phyloP scores from a whole-genome alignment of 106 monocot species.

The Apostasia ramifera region DNA sequence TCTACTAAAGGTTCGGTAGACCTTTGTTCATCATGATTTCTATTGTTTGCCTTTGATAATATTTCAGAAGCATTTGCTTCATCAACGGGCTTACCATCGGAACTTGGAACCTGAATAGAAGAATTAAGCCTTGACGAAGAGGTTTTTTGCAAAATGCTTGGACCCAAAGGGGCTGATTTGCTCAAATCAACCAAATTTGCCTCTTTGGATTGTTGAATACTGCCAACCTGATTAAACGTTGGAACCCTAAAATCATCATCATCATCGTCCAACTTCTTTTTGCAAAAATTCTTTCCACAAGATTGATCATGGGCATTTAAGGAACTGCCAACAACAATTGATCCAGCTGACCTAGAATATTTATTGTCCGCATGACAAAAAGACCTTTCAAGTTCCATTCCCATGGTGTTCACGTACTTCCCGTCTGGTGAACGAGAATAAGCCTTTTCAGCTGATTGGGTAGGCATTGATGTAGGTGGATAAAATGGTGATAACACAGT shows the following conservation, averaged over 20 bases:
- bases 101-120: conserved; percentile 3
- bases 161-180: neutral
- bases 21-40: conserved; percentile 12
- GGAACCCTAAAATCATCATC: conserved; percentile 78
- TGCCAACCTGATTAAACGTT: conserved; percentile 25
- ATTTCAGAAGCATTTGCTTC: conserved; percentile 4
- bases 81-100: conserved; percentile 12
- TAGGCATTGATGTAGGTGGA: conserved; percentile 11
- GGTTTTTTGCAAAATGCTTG: conserved; percentile 11
- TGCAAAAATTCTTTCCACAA: conserved; percentile 17
- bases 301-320: conserved; percentile 8
- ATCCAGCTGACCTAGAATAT: conserved; percentile 10
- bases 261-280: conserved; percentile 29
- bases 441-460: conserved; percentile 20
- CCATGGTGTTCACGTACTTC: conserved; percentile 4
- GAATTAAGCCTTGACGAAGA: conserved; percentile 9
- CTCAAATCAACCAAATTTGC: conserved; percentile 7
- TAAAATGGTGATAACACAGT: conserved; percentile 26
- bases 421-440: conserved; percentile 21
- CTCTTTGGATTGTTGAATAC: conserved; percentile 11
- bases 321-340: conserved; percentile 31
- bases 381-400: conserved; percentile 9
- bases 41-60: conserved; percentile 18
- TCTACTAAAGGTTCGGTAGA: conserved; percentile 4
- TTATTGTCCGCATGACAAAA: conserved; percentile 7